phyloP scores from a whole-genome alignment of 257 asterid genomes.

The Plantago major region DNA sequence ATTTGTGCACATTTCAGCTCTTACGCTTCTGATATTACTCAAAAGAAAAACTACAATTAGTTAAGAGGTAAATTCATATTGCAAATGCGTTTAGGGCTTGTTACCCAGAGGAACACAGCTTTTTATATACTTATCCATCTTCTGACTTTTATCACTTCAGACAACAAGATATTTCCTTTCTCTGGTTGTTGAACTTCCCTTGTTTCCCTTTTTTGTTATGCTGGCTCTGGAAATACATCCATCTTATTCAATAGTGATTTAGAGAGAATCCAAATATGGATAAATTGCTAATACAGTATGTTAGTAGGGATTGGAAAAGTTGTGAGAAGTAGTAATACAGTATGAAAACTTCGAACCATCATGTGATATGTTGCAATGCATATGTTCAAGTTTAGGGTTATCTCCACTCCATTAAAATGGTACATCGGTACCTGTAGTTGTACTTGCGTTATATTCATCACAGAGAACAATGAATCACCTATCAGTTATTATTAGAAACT shows the following conservation, averaged over 20 bases:
- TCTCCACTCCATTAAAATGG: not conserved
- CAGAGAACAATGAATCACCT: not conserved
- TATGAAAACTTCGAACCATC: not conserved
- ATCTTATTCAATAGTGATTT: not conserved
- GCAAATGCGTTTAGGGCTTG: not conserved
- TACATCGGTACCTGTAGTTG: not conserved
- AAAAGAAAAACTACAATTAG: not conserved
- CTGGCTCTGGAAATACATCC: not conserved
- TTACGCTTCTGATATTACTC: conserved; percentile 11
- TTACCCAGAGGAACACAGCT: not conserved
- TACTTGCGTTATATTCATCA: not conserved
- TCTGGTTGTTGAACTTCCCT: conserved; percentile 1
- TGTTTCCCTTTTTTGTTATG: not conserved
- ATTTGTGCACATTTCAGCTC: conserved; percentile 16
- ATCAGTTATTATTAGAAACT: not conserved
- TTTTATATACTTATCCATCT: not conserved
- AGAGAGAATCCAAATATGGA: not conserved
- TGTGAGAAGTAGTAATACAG: not conserved
- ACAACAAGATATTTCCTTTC: not conserved
- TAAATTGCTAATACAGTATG: not conserved
- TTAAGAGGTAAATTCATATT: not conserved
- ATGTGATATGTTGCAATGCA: not conserved
- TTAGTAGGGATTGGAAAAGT: conserved; percentile 3
- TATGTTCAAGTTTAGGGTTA: not conserved
- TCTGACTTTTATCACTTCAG: not conserved